Conservation (phyloP, 306 rosid genomes). For the Urtica urens region DNA sequence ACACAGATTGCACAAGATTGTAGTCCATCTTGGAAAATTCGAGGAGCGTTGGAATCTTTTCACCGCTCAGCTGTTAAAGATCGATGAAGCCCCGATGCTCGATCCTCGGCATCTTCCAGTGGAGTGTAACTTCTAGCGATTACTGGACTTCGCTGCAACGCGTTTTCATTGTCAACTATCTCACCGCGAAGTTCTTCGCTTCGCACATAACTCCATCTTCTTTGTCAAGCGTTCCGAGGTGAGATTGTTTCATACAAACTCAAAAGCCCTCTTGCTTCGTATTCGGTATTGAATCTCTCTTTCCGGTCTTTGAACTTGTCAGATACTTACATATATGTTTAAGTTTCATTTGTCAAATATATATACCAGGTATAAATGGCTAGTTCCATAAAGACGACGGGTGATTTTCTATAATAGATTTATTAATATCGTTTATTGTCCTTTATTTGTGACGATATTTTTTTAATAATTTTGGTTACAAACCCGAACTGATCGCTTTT, state of each 20-base stretch:
- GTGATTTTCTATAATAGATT: too few relatives aligned
- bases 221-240: slow-evolving; percentile 14
- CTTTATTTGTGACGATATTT: too few relatives aligned
- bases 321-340: too few relatives aligned
- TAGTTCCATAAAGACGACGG: too few relatives aligned
- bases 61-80: slow-evolving; percentile 4
- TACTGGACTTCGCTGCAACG: slow-evolving; percentile 6
- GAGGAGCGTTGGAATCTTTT: slow-evolving; percentile 13
- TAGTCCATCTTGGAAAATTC: slow-evolving; percentile 26
- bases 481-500: slow-evolving; percentile 16
- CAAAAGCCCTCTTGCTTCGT: slow-evolving; percentile 13
- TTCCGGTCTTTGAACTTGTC: slow-evolving; percentile 7
- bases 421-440: too few relatives aligned
- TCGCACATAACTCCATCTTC: slow-evolving; percentile 22
- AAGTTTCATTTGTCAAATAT: too few relatives aligned
- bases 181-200: slow-evolving; percentile 9
- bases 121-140: slow-evolving; percentile 8
- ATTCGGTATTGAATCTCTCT: slow-evolving; percentile 10
- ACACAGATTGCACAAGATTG: slow-evolving; percentile 21
- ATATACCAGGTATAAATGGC: too few relatives aligned
- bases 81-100: slow-evolving; percentile 16
- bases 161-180: slow-evolving; percentile 3
- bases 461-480: too few relatives aligned
- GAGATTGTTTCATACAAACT: slow-evolving; percentile 26
- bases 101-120: slow-evolving; percentile 18